Percentiles rank a stretch among this genome's conserved stretches.
These are phyloP conservation scores for Rhododendron vialii DNA, from an alignment of 148 eudicot genomes.

Conservation along the genomic window DNA sequence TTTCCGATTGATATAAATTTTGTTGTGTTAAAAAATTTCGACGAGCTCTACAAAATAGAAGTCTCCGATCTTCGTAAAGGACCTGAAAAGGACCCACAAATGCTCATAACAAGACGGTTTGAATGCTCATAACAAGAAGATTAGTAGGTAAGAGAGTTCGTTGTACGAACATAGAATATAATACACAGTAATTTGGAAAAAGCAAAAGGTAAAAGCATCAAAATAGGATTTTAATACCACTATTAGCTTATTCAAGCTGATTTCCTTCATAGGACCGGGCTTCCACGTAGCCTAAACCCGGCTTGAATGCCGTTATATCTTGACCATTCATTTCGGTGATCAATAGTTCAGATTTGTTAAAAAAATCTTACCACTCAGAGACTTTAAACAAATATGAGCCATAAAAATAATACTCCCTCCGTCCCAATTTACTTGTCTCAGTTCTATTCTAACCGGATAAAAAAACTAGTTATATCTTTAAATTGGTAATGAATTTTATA, in stretches of 20 bases:
- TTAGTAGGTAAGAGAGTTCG: neutral
- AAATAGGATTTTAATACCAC: too few relatives aligned
- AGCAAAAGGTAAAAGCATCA: neutral
- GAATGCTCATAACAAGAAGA: neutral
- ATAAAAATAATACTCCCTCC: too few relatives aligned
- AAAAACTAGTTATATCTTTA: too few relatives aligned
- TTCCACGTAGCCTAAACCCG: neutral
- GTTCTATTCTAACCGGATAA: too few relatives aligned
- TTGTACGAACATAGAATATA: neutral
- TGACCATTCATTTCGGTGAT: neutral
- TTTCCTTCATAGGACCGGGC: neutral
- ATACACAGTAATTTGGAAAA: neutral
- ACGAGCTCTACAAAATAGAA: neutral
- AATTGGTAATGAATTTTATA: too few relatives aligned
- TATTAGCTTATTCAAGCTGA: neutral
- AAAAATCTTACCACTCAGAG: neutral
- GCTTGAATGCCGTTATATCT: too few relatives aligned
- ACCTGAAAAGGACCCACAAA: neutral
- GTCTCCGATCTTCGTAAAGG: neutral
- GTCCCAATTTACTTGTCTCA: too few relatives aligned
- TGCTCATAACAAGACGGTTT: neutral
- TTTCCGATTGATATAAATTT: too few relatives aligned
- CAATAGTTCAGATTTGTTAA: neutral
- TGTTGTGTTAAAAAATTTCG: too few relatives aligned
- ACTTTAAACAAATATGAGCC: neutral